Base-by-base conservation (phyloP, 805 yeast species). In the Pichia eremophila region DNA sequence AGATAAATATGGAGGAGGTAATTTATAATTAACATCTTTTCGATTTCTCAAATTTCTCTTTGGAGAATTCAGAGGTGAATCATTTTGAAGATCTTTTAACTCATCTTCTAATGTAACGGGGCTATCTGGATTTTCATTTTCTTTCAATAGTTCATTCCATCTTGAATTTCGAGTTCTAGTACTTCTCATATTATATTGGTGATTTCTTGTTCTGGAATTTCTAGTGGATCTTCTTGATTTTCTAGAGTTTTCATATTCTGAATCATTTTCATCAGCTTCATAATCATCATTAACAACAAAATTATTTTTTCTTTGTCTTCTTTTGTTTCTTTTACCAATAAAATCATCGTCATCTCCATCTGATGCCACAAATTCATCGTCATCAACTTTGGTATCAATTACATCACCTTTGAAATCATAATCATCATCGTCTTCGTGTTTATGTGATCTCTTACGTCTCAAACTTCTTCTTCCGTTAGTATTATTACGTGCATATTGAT, bases 1-100 rank as follows among this genome's bases (percentile, higher is more conserved):
- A 46, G 66, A 67, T 22, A 71, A 54, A 4, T 86, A 69, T 5
- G 95, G 95, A 1, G 96, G 96, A 0, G 95, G 91, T 10, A 89
- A 71, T 14, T 82, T 76, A 61, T 89, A 89, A 59, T 89, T 84
- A 11, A 90, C 80, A 28, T 81, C 80, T 48, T 89, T 79, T 52
- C 89, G 64, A 51, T 80, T 82, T 46, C 90, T 72, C 22, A 83
- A 63, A 54, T 80, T 70, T 46, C 78, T 70, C 43, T 72, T 75
- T 6, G 73, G 67, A 5, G 77, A 70, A 28, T 74, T 67, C 4
- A 77, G 74, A 2, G 86, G 55, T 4, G 82, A 71, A 45, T 60
- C 64, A 51, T 79, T 81, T 57, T 78, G 75, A 41, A 84, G 61
- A 28, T 81, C 88, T 46, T 75, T 77, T 15, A 85, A 68, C 60